Evolutionary conservation across 768 basidiomycete species (phyloP).

Genomic region (Naganishia antarctica): DNA sequence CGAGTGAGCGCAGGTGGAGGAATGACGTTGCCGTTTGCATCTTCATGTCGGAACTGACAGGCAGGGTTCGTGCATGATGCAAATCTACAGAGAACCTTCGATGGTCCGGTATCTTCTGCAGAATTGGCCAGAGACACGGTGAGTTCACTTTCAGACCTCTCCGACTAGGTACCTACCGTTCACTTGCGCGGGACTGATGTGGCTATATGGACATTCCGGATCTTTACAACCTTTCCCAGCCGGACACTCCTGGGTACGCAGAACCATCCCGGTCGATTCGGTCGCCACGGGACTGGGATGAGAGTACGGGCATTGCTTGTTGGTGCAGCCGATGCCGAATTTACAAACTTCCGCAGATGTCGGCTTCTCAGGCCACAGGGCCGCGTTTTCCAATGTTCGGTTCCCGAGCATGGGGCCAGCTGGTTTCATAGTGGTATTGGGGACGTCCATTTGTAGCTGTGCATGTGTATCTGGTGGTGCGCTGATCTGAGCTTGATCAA

Average conservation of each 20-base stretch:
- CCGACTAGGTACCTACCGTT: constrained; percentile 65
- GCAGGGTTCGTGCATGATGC: constrained; percentile 49
- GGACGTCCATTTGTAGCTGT: constrained; percentile 40
- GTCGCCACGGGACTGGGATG: constrained; percentile 98
- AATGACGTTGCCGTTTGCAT: constrained; percentile 45
- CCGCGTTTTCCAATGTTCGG: constrained; percentile 22
- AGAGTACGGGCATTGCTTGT: constrained; percentile 79
- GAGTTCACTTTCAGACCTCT: too few species aligned
- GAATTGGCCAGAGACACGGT: not conserved
- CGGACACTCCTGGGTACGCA: constrained; percentile 90
- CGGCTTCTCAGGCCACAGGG: constrained; percentile 37
- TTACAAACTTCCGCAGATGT: constrained; percentile 65
- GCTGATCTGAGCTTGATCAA: not conserved
- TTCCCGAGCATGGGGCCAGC: constrained; percentile 30
- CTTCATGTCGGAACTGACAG: constrained; percentile 48
- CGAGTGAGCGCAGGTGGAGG: constrained; percentile 47
- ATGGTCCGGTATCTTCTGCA: constrained; percentile 19
- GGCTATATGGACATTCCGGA: constrained; percentile 84
- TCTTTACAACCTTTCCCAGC: constrained; percentile 83
- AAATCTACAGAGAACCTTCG: constrained; percentile 46
- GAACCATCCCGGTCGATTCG: constrained; percentile 84
- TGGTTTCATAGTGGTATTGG: constrained; percentile 33
- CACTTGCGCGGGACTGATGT: constrained; percentile 79
- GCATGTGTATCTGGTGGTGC: constrained; percentile 26
- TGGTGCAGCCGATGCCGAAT: constrained; percentile 83